A percentile compares a stretch with the other conserved stretches of the same genome.
phyloP scores from a whole-genome alignment of 2,329 filamentous ascomycete genomes.

The Penicillium sp. region DNA sequence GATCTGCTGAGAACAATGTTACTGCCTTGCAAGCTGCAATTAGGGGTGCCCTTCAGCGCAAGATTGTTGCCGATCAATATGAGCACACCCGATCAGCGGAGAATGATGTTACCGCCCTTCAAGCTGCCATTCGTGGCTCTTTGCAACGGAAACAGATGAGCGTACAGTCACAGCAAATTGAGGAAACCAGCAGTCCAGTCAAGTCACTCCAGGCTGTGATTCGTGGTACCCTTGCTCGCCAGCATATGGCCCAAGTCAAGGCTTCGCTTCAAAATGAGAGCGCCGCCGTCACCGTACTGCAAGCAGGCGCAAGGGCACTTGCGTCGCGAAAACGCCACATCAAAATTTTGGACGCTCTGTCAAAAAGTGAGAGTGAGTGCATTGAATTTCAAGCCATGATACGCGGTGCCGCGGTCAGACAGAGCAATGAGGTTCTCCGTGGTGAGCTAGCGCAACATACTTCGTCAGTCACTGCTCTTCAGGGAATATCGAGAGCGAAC shows the following conservation, averaged over 20 bases:
- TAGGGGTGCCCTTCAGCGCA: slow-evolving; percentile 58
- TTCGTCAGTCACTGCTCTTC: slow-evolving; percentile 30
- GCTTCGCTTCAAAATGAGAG: slow-evolving; percentile 28
- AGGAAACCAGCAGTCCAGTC: slow-evolving; percentile 54
- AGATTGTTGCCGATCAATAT: slow-evolving; percentile 40
- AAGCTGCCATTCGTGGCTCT: slow-evolving; percentile 28
- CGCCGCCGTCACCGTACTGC: slow-evolving; percentile 33
- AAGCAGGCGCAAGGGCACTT: slow-evolving; percentile 37
- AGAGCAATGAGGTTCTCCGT: slow-evolving; percentile 27
- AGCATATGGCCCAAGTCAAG: slow-evolving; percentile 26
- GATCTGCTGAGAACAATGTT: slow-evolving; percentile 53
- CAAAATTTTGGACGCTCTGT: slow-evolving; percentile 43
- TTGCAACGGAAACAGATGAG: slow-evolving; percentile 54
- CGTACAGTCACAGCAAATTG: slow-evolving; percentile 36
- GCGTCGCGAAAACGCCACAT: slow-evolving; percentile 42
- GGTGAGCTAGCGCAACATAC: slow-evolving; percentile 31
- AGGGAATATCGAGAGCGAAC: slow-evolving; percentile 36
- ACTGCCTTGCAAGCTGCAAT: slow-evolving; percentile 65
- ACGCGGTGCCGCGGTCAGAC: slow-evolving; percentile 40
- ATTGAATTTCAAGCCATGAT: slow-evolving; percentile 47
- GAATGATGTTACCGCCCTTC: slow-evolving; percentile 50
- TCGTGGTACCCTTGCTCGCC: slow-evolving; percentile 57
- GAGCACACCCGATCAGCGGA: slow-evolving; percentile 45
- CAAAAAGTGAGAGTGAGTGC: slow-evolving; percentile 43
- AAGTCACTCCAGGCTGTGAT: slow-evolving; percentile 58